These are phyloP conservation scores for Geoglossum glabrum DNA, from an alignment of 495 filamentous ascomycete genomes.

Conservation along the genomic window DNA sequence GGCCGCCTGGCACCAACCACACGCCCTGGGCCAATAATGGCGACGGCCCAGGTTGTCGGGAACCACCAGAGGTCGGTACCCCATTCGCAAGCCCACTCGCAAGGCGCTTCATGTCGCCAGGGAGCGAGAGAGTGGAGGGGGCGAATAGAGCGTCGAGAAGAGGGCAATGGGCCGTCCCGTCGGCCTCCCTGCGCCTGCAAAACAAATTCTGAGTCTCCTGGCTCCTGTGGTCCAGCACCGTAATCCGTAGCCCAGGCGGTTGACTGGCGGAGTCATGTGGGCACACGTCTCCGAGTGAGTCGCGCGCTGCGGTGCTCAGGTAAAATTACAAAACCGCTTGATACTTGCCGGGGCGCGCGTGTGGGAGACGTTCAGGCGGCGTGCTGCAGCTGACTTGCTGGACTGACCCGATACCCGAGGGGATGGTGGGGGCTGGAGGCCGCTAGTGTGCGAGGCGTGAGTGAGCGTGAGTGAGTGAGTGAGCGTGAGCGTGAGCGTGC, in stretches of 20 bases:
- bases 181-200: background rate
- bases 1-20: background rate
- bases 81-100: background rate
- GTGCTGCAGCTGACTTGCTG: background rate
- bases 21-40: background rate
- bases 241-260: too few species aligned
- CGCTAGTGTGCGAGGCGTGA: too few species aligned
- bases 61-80: background rate
- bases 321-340: background rate
- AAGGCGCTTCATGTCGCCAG: slow-evolving; percentile 3
- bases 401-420: background rate
- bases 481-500: too few species aligned
- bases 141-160: background rate
- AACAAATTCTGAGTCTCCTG: background rate
- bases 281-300: background rate
- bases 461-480: too few species aligned
- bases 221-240: background rate
- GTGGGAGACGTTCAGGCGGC: background rate
- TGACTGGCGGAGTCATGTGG: background rate
- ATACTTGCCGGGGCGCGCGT: background rate
- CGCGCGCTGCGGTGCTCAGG: background rate
- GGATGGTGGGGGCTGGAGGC: too few species aligned
- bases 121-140: background rate
- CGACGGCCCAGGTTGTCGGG: background rate
- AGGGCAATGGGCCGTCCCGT: background rate